Conservation (phyloP, 208 protist genomes). For the Wallacemonas sp. region DNA sequence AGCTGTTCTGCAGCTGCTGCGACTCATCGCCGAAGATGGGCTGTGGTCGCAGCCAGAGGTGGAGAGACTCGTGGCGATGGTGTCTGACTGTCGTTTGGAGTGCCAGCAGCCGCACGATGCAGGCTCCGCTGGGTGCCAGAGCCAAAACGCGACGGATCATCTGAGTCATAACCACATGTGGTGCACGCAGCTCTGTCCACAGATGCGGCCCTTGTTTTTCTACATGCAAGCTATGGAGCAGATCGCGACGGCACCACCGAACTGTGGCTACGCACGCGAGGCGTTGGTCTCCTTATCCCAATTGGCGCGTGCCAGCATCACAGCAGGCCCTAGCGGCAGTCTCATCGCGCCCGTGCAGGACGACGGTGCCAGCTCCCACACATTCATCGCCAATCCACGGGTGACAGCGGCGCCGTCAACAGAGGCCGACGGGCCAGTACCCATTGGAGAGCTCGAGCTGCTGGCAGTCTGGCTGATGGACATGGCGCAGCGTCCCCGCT, state of each 20-base stretch:
- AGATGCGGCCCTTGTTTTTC: slow-evolving; percentile 62
- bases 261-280: slow-evolving; percentile 22
- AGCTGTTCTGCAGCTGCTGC: slow-evolving; percentile 39
- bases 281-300: slow-evolving; percentile 13
- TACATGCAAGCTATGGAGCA: slow-evolving; percentile 58
- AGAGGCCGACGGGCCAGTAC: too few species aligned
- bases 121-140: background rate
- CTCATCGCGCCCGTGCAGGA: too few species aligned
- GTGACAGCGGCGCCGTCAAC: slow-evolving; percentile 14
- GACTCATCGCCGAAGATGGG: slow-evolving; percentile 34
- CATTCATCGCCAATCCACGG: too few species aligned
- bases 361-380: too few species aligned
- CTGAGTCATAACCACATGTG: slow-evolving; percentile 76
- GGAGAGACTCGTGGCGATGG: background rate
- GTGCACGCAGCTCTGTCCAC: slow-evolving; percentile 61
- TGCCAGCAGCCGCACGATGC: background rate
- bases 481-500: slow-evolving; percentile 21
- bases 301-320: background rate
- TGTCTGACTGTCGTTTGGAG: slow-evolving; percentile 2
- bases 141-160: slow-evolving; percentile 6
- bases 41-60: slow-evolving; percentile 29
- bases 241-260: slow-evolving; percentile 39
- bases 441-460: slow-evolving; percentile 34
- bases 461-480: slow-evolving; percentile 49
- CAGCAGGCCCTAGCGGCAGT: too few species aligned